Base-by-base conservation (phyloP, 2,329 filamentous ascomycete species). In the Lojkania enalia region DNA sequence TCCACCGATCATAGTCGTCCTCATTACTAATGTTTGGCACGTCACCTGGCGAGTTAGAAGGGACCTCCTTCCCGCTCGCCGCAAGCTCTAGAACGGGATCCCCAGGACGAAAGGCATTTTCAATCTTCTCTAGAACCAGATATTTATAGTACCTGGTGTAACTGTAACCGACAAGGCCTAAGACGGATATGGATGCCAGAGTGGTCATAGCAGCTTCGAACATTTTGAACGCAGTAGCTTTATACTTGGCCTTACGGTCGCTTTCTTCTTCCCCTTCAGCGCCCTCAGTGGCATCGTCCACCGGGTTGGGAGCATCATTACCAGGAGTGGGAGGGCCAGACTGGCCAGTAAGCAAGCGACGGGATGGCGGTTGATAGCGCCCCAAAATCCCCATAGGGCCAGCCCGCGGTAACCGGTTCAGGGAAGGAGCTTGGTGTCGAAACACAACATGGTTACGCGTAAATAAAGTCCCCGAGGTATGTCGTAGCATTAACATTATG, bases 121-220 rank as follows among this genome's bases (percentile, higher is more conserved):
- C 83, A 78, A 99, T 97, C 73, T 99, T 99, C 54, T 84, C 75
- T n/a, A 97, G 75, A 20, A 97, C 90, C 44, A 95, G 73, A 71
- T 85, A 80, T 74, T 99, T 99, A 80, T 99, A 97, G 65, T 77
- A 76, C 27, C 64, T 57, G 25, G 67, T 76, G 58, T 76, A 75
- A 30, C 67, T 73, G 58, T 76, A 77, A 20, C 74, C 73, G 25
- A 75, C 66, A 20, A 68, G 55, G 12, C 71, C 76, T 6, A 79
- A 64, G 35, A 79, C 71, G 35, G 72, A 66, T 42, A 79, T 73
- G 23, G 75, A 77, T 6, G 77, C 76, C 44, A 74, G 70, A 0
- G 76, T 79, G 13, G 76, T 79, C 39, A 73, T 63, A 5, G 76
- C 75, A 37, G 73, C 67, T 51, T 79, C 76, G 49, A 75, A 74